Evolutionary conservation across 2,329 filamentous ascomycete genomes (phyloP).

Genomic region (Diaporthe amygdali): DNA sequence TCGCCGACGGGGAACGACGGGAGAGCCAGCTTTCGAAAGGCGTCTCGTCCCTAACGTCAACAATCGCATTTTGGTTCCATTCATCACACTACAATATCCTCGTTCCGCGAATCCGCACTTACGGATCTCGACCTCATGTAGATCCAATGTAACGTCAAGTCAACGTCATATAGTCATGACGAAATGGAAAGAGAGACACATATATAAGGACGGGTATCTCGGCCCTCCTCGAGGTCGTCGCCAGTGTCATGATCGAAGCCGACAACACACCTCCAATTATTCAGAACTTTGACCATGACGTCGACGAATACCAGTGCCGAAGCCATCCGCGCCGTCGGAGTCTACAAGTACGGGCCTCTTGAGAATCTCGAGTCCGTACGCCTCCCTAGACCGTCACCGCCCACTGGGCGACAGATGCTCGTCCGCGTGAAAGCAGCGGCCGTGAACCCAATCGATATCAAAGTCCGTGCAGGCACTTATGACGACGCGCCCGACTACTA

Average conservation of each 20-base stretch:
- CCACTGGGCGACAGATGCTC: conserved; percentile 30
- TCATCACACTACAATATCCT: background rate
- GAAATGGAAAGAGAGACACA: background rate
- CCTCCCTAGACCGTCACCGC: conserved; percentile 27
- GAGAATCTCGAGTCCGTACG: conserved; percentile 28
- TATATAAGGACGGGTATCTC: background rate
- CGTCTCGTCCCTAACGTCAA: background rate
- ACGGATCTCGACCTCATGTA: background rate
- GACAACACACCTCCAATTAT: background rate
- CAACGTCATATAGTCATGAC: background rate
- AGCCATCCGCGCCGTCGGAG: conserved; percentile 31
- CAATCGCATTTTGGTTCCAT: background rate
- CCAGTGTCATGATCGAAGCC: background rate
- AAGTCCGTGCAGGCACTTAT: conserved; percentile 39
- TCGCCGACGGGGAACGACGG: background rate
- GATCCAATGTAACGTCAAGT: background rate
- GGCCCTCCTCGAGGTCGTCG: background rate
- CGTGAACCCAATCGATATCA: conserved; percentile 47
- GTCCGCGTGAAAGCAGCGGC: conserved; percentile 32
- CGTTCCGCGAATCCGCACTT: background rate
- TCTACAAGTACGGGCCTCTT: conserved; percentile 30
- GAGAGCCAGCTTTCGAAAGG: background rate
- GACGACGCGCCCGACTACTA: conserved; percentile 44
- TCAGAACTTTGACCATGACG: background rate
- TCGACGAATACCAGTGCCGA: background rate